Base-by-base conservation (phyloP, 164 flowering plant species). In the Tetrastigma voinierianum region DNA sequence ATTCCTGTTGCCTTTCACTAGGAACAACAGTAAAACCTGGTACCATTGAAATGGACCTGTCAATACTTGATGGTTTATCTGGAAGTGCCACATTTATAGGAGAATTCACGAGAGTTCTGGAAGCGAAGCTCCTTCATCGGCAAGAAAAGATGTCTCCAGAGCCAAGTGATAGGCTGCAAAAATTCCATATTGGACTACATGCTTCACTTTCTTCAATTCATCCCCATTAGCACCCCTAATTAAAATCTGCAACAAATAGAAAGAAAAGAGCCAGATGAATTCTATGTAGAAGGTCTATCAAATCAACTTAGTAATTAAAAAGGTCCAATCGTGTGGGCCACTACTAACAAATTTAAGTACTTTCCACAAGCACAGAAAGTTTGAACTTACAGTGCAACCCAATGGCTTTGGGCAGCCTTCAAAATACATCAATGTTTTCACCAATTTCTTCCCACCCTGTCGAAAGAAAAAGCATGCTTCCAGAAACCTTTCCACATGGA, bases 361-460 rank as follows among this genome's bases (percentile, higher is more conserved):
- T 14, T 16, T 0, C 17, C 64, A 46, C 64, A 47, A 44, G 9
- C 40, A 24, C 12, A 12, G 15, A 11, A 43, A 24, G 20, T 18
- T 54, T 19, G 59, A 17, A 70, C 84, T 81, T 81, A 81, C 97
- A 40, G 98, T 95, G 71, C 79, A 91, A 58, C 97, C 97, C 58
- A 87, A 72, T 23, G 96, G 97, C 76, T 83, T 95, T 21, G 98
- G 98, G 78, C 98, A 95, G 51, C 90, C 96, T 75, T 95, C 96
- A 67, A 95, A 87, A 70, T 78, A 90, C 97, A 90, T 91, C 72
- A 95, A 65, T n/a, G 96, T 95, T 80, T 95, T 95, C 67, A 79
- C 69, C 72, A 77, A 77, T 72, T 86, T 91, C 76, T 84, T 92
- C 75, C 96, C 96, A 78, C 71, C 82, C 70, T 89, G 93, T 24